Base-by-base conservation (phyloP, 306 rosid genomes). In the Erythrophleum fordii region DNA sequence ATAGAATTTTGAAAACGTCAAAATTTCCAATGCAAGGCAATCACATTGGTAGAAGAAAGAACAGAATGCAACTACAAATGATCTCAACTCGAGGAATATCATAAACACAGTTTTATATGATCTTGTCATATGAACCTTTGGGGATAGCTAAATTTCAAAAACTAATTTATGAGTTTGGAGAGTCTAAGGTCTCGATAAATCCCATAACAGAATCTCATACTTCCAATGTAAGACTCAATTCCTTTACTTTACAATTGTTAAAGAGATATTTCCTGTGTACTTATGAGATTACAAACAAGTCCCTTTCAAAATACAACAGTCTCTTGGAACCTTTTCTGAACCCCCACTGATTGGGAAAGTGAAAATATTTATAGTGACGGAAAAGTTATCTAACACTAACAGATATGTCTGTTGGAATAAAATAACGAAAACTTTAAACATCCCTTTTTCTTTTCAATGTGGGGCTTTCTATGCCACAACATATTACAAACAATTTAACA, bases 21-120 rank as follows among this genome's bases (percentile, higher is more conserved):
- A 17, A 20, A 34, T 35, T 81, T 44, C 34, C 20, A 51, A 29
- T 28, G 44, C 29, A 66, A 41, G 68, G 58, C 67, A 31, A 31
- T 60, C 35, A 39, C 14, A 62, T 34, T 61, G 56, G 12, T 39
- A 2, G 62, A 14, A 60, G 67, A 60, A 13, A 29, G 66, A 1
- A 26, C 18, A 11, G 2, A 49, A 44, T 34, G 48, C 26, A 49
- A 77, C 64, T 60, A 11, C 34, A 68, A 69, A 26, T 18, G 18
- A 68, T 82, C 22, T 64, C 39, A 59, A 70, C 62, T 69, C 22
- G 25, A 70, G 69, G 69, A 52, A 72, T 67, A 71, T 73, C 75
- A 70, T 48, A 39, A 6, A 74, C 8, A 71, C 29, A 76, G 11
- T 37, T 60, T 29, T 71, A 23, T 82, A 62, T 46, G 55, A 26